Base-by-base conservation (phyloP, 305 asterid genomes). In the Fraxinus latifolia region DNA sequence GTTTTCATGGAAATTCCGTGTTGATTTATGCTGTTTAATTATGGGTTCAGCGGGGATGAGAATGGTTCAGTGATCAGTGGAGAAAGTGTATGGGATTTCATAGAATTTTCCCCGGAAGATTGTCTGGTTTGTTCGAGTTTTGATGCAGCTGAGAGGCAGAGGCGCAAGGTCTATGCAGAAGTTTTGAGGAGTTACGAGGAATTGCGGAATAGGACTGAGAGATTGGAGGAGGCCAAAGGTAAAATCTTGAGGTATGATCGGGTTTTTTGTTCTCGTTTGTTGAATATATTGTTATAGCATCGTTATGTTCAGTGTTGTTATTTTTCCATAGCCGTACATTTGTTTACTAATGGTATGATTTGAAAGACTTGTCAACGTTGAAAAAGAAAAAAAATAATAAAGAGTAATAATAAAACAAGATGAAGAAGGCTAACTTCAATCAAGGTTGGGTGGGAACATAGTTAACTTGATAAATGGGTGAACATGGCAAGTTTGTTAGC, bases 111-210 rank as follows among this genome's bases (percentile, higher is more conserved):
- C 19, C 86, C 44, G 3, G 62, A 73, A 0, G 89, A 19, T 60
- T 2, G 70, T 21, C 70, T 7, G 14, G 14, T 60, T 60, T 60
- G 29, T 58, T 58, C 29, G 70, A 60, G 70, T 60, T 21, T 60
- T 21, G 31, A 19, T 21, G 31, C 70, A 19, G 70, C 70, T 19
- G 70, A 82, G 87, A 92, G 87, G 90, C 89, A 85, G 81, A 79
- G 74, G 73, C 78, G 37, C 65, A 89, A 81, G 78, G 86, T 84
- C 34, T 87, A 84, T 80, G 70, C 76, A 29, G 89, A 91, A 8
- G 86, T 93, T 75, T 84, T 87, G 86, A 84, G 82, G 85, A 90
- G 87, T 82, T 93, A 91, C 32, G 90, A 86, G 77, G 94, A 86
- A 1, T 78, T 82, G 39, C 80, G 74, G 25, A 60, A 74, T 76